phyloP scores from a whole-genome alignment of 257 asterid species.

The Fraxinus americana region DNA sequence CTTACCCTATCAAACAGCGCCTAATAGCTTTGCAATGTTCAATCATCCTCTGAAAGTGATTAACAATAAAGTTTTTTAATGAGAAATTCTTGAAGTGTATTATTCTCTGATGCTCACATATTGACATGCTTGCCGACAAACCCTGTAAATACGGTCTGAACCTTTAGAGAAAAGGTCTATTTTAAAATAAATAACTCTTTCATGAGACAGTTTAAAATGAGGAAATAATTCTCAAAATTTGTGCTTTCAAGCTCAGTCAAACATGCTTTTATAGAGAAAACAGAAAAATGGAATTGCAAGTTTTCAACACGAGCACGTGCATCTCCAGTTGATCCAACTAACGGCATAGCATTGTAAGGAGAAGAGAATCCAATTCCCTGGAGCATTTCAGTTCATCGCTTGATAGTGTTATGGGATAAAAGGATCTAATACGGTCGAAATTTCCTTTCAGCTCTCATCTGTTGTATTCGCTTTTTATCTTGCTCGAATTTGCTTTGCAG shows the following conservation, averaged over 20 bases:
- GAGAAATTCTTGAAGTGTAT: not conserved
- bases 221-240: too few relatives aligned
- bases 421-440: constrained; percentile 38
- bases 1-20: too few relatives aligned
- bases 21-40: too few relatives aligned
- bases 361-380: not conserved
- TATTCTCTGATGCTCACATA: not conserved
- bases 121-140: too few relatives aligned
- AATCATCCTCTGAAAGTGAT: too few relatives aligned
- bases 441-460: constrained; percentile 83
- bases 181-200: too few relatives aligned
- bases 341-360: not conserved
- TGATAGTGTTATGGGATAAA: not conserved
- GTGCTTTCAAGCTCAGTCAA: too few relatives aligned
- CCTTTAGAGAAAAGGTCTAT: too few relatives aligned
- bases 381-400: not conserved
- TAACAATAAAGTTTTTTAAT: too few relatives aligned
- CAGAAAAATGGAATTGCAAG: not conserved
- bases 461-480: constrained; percentile 90
- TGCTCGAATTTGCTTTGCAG: constrained; percentile 94
- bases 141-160: not conserved
- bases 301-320: not conserved
- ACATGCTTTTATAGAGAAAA: not conserved
- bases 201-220: too few relatives aligned
- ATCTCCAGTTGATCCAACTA: not conserved